Percentiles rank a stretch among this genome's conserved stretches.
Conservation (phyloP, 169 alveolate species). For the Eimeria maxima region DNA sequence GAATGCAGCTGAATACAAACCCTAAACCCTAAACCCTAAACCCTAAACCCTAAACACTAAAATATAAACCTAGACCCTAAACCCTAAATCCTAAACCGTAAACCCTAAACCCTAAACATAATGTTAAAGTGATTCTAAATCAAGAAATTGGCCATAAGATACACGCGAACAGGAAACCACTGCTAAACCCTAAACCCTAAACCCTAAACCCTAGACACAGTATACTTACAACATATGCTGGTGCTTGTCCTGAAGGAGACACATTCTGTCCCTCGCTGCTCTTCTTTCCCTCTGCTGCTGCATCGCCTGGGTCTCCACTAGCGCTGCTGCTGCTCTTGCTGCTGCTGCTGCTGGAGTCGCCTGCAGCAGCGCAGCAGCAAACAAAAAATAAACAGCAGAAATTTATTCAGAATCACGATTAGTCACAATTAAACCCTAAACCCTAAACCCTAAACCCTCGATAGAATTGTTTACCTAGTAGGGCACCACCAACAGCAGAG, state of each 20-base stretch:
- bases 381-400: not conserved
- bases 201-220: not conserved
- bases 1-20: slow-evolving; percentile 63
- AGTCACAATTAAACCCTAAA: not conserved
- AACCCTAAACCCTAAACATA: not conserved
- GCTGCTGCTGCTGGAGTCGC: slow-evolving; percentile 30
- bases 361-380: slow-evolving; percentile 13
- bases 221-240: slow-evolving; percentile 25
- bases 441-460: not conserved
- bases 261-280: slow-evolving; percentile 6
- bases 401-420: too few relatives aligned
- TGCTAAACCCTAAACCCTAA: not conserved
- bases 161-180: not conserved
- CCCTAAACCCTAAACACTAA: not conserved
- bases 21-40: too few relatives aligned
- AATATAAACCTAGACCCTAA: too few relatives aligned
- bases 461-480: not conserved
- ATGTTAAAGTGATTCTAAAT: not conserved
- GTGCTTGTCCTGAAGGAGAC: not conserved
- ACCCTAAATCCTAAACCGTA: too few relatives aligned
- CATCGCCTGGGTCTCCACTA: not conserved
- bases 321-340: not conserved
- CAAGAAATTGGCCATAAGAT: not conserved
- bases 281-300: slow-evolving; percentile 23
- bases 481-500: slow-evolving; percentile 78